Evolutionary conservation across 2,329 filamentous ascomycete genomes (phyloP).

Genomic region (Chaetomiaceae sp.): DNA sequence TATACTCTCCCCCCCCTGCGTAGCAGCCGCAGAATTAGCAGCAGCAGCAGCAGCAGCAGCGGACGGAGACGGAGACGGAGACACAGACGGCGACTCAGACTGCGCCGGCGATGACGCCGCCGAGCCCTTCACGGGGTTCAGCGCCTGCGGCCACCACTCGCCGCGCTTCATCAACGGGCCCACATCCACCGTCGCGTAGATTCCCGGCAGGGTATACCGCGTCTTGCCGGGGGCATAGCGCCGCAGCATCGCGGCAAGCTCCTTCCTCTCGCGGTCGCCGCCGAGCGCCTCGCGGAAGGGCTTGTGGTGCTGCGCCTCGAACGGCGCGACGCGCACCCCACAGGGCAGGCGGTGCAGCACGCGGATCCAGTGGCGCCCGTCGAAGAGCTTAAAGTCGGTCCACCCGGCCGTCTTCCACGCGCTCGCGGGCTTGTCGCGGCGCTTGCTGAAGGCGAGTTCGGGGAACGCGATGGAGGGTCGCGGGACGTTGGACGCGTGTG

Average conservation of each 20-base stretch:
- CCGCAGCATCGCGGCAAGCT: constrained; percentile 43
- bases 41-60: neutral
- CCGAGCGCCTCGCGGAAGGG: constrained; percentile 44
- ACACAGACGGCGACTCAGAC: too few species aligned
- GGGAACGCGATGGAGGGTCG: constrained; percentile 29
- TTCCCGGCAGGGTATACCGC: constrained; percentile 51
- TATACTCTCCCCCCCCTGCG: neutral
- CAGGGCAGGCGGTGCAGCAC: constrained; percentile 41
- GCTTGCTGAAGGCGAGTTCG: constrained; percentile 9
- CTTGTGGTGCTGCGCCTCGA: constrained; percentile 41
- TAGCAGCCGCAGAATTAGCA: too few species aligned
- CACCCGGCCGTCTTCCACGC: constrained; percentile 31
- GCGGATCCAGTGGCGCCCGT: constrained; percentile 60
- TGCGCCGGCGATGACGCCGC: neutral
- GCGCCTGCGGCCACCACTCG: constrained; percentile 25
- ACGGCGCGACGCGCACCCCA: constrained; percentile 43
- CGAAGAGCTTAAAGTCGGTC: constrained; percentile 44
- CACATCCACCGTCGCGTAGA: constrained; percentile 44
- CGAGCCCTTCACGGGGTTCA: too few species aligned
- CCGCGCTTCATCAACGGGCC: constrained; percentile 18
- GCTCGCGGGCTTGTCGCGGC: constrained; percentile 6
- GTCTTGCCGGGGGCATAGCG: constrained; percentile 51
- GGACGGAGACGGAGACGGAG: neutral
- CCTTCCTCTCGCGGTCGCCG: constrained; percentile 29
- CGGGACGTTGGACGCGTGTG: constrained; percentile 40